A percentile compares a stretch with the other conserved stretches of the same genome.
Conservation (phyloP, 1,139 yeast genomes). For the Taphrina pruni region DNA sequence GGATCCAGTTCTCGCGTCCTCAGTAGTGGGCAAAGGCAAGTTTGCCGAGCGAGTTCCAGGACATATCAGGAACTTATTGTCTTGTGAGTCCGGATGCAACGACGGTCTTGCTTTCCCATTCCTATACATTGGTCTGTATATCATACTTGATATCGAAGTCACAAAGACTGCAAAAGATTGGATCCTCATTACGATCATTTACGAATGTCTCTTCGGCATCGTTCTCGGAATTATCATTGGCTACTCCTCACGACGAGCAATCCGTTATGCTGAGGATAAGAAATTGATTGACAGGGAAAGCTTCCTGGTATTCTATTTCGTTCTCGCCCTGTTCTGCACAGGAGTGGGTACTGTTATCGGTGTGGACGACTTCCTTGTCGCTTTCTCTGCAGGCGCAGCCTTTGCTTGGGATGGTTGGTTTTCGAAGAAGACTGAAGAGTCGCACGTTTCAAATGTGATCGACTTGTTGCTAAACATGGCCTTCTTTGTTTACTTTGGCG, state of each 20-base stretch:
- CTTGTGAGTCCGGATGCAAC: slow-evolving; percentile 96
- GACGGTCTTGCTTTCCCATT: slow-evolving; percentile 99
- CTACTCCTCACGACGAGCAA: slow-evolving; percentile 71
- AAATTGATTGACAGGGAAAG: slow-evolving; percentile 90
- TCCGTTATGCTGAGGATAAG: slow-evolving; percentile 75
- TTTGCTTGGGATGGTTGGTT: slow-evolving; percentile 91
- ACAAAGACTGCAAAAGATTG: slow-evolving; percentile 57
- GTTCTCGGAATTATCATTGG: slow-evolving; percentile 79
- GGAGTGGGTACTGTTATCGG: slow-evolving; percentile 94
- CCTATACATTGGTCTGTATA: slow-evolving; percentile 72
- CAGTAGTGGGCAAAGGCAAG: slow-evolving; percentile 96
- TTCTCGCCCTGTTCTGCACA: slow-evolving; percentile 83
- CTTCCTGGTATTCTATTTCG: slow-evolving; percentile 85
- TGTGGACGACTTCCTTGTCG: slow-evolving; percentile 86
- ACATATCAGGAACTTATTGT: slow-evolving; percentile 82
- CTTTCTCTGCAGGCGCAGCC: slow-evolving; percentile 95
- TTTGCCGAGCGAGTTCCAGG: slow-evolving; percentile 98
- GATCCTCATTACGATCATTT: slow-evolving; percentile 77
- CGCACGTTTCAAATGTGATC: slow-evolving; percentile 90
- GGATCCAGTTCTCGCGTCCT: slow-evolving; percentile 96
- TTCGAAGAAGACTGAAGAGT: slow-evolving; percentile 82
- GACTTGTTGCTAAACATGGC: slow-evolving; percentile 77
- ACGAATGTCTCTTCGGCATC: slow-evolving; percentile 88
- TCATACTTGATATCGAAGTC: slow-evolving; percentile 41
- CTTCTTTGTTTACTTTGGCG: slow-evolving; percentile 90